phyloP scores from a whole-genome alignment of 257 asterid species.

The Prunella vulgaris region DNA sequence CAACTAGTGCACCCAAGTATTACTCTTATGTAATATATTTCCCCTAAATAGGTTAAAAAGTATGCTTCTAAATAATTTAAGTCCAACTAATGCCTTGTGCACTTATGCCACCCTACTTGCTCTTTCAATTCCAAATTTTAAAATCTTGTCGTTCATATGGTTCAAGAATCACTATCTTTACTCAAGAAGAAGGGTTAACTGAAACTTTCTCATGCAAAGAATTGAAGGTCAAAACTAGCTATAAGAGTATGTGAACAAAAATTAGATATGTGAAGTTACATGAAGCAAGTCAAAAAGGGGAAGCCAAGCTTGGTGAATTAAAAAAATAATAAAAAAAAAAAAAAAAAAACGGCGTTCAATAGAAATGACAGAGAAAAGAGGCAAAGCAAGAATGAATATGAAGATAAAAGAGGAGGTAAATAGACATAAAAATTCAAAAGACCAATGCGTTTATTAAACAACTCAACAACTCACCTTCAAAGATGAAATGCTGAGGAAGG shows the following conservation, averaged over 20 bases:
- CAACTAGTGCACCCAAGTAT: too few species aligned
- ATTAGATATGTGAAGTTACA: neutral
- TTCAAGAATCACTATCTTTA: neutral
- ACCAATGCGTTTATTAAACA: slow-evolving; percentile 6
- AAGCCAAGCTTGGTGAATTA: slow-evolving; percentile 5
- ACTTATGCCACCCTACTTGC: neutral
- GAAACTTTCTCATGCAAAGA: slow-evolving; percentile 1
- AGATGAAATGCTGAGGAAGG: slow-evolving; percentile 62
- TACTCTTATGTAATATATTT: neutral
- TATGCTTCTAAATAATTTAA: neutral
- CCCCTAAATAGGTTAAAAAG: neutral
- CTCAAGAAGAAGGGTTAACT: neutral
- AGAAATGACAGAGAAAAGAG: neutral
- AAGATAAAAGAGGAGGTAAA: neutral
- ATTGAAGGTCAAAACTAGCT: neutral
- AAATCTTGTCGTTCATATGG: neutral
- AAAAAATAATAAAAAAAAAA: too few species aligned
- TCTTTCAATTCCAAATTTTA: neutral
- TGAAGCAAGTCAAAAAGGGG: neutral
- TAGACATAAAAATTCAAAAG: neutral
- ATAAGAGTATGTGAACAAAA: neutral
- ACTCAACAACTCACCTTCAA: slow-evolving; percentile 50
- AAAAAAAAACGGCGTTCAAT: neutral
- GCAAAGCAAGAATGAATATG: neutral
- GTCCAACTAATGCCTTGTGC: neutral